Evolutionary conservation across 345 rosid species (phyloP).

Genomic region (Litchi chinensis): DNA sequence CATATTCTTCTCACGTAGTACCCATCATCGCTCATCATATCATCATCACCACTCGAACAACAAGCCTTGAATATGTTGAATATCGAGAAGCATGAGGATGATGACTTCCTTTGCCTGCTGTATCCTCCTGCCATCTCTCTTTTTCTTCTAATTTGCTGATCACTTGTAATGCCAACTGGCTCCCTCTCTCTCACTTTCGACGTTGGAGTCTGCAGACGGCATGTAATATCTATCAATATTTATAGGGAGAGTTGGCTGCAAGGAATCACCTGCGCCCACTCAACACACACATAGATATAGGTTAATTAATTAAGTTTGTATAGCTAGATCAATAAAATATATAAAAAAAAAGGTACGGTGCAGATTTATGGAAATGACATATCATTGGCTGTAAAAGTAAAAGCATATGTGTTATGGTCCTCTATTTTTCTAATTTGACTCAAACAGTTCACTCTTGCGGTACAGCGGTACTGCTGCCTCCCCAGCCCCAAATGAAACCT

Average conservation of each 20-base stretch:
- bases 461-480: too few species aligned
- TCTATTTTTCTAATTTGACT: slow-evolving; percentile 33
- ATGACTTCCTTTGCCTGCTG: slow-evolving; percentile 45
- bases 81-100: slow-evolving; percentile 40
- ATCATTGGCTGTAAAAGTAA: slow-evolving; percentile 10
- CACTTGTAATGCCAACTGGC: neutral
- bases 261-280: neutral
- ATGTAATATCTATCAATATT: slow-evolving; percentile 1
- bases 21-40: slow-evolving; percentile 57
- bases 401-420: slow-evolving; percentile 37
- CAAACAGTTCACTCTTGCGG: neutral
- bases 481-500: neutral
- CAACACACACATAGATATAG: too few species aligned
- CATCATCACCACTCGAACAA: slow-evolving; percentile 51
- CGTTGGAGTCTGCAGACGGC: neutral
- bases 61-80: slow-evolving; percentile 58
- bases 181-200: neutral
- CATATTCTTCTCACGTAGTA: slow-evolving; percentile 43
- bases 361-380: slow-evolving; percentile 25
- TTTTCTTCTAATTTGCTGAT: neutral
- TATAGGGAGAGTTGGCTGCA: slow-evolving; percentile 12
- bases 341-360: slow-evolving; percentile 19
- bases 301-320: neutral
- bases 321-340: neutral
- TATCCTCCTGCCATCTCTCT: slow-evolving; percentile 28